phyloP scores from a whole-genome alignment of 2,329 filamentous ascomycete species.

The Aciculosporium take region DNA sequence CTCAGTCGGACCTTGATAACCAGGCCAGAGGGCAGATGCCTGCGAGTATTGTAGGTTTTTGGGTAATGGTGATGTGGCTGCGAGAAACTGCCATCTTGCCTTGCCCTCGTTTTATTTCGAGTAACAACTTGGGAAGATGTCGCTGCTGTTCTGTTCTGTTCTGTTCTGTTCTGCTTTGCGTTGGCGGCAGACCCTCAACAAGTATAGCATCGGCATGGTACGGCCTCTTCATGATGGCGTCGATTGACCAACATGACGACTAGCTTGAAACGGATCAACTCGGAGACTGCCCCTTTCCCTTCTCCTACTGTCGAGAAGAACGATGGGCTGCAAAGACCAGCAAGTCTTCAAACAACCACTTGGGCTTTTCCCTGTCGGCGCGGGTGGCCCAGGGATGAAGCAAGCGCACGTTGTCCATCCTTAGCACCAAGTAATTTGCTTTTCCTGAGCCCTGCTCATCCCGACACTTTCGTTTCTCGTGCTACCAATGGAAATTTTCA shows the following conservation, averaged over 20 bases:
- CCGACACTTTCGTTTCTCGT: conserved; percentile 2
- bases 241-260: neutral
- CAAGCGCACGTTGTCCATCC: neutral
- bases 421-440: conserved; percentile 3
- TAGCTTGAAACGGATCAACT: neutral
- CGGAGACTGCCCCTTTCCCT: neutral
- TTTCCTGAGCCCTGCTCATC: conserved; percentile 1
- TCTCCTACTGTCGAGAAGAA: neutral
- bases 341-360: neutral
- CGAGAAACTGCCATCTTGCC: conserved; percentile 1
- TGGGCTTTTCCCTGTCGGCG: neutral
- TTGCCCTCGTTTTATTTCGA: neutral
- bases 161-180: too few species aligned
- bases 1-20: neutral
- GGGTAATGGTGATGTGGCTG: conserved; percentile 1
- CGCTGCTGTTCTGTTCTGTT: neutral
- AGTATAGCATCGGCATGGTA: neutral
- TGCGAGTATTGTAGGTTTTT: neutral
- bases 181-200: neutral
- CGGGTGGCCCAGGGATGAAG: neutral
- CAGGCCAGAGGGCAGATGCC: too few species aligned
- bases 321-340: neutral
- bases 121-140: neutral
- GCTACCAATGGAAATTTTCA: neutral
- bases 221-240: neutral